A percentile compares a stretch with the other conserved stretches of the same genome.
These are phyloP conservation scores for Trichoderma sp. DNA, from an alignment of 2,329 filamentous ascomycete genomes.

Conservation along the genomic window DNA sequence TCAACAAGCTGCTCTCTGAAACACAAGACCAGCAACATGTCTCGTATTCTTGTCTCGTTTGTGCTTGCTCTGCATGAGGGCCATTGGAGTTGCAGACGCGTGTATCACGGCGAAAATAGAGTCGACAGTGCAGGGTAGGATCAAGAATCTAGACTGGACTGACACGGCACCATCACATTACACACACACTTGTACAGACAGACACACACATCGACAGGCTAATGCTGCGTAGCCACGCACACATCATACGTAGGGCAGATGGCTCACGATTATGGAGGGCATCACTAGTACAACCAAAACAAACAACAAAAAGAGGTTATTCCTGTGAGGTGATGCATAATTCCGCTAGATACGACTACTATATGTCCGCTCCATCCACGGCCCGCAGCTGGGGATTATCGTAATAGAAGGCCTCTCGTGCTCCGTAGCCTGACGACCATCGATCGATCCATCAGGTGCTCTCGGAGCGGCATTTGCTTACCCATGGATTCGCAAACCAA, in stretches of 20 bases:
- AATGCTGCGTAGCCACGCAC: background rate
- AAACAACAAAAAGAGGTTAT: background rate
- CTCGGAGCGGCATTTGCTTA: background rate
- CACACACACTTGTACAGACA: background rate
- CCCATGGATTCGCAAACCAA: background rate
- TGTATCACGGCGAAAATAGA: background rate
- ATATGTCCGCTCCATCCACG: background rate
- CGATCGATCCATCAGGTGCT: constrained; percentile 4
- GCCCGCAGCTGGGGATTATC: background rate
- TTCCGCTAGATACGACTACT: background rate
- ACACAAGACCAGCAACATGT: background rate
- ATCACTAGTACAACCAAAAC: background rate
- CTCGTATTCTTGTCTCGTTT: background rate
- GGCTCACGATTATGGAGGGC: background rate
- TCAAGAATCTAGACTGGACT: background rate
- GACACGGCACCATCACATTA: background rate
- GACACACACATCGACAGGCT: background rate
- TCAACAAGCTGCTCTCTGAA: background rate
- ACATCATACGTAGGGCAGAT: background rate
- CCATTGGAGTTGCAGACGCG: background rate
- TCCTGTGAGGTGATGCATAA: background rate
- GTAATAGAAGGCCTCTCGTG: background rate
- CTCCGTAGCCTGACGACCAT: background rate
- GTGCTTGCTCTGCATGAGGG: background rate
- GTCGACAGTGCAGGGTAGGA: constrained; percentile 1